These are phyloP conservation scores for Phytophthora megakarya DNA, from an alignment of 352 stramenopile species.

Conservation along the genomic window DNA sequence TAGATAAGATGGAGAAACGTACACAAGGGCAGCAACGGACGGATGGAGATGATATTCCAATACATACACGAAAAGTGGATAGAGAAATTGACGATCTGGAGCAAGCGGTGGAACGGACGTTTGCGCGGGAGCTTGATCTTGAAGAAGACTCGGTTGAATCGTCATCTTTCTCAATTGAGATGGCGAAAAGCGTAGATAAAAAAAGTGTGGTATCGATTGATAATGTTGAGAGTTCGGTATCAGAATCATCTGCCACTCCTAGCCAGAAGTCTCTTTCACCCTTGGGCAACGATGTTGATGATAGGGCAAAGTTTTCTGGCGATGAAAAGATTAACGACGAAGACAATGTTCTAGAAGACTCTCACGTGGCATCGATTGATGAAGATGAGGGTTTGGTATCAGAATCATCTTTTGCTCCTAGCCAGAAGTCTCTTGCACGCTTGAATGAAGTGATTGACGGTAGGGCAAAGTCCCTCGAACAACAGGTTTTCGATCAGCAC, in stretches of 20 bases:
- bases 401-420: constrained; percentile 24
- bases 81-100: constrained; percentile 17
- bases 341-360: not conserved
- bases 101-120: constrained; percentile 33
- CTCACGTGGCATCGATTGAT: not conserved
- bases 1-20: constrained; percentile 52
- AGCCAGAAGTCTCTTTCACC: constrained; percentile 31
- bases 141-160: constrained; percentile 42
- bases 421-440: constrained; percentile 27
- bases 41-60: constrained; percentile 9
- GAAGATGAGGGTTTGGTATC: constrained; percentile 21
- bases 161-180: constrained; percentile 43
- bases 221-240: constrained; percentile 19
- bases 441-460: constrained; percentile 26
- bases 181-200: too few species aligned
- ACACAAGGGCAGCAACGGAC: constrained; percentile 20
- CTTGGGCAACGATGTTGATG: constrained; percentile 9
- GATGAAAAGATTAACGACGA: constrained; percentile 4
- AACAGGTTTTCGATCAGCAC: constrained; percentile 33
- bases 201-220: not conserved
- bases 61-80: constrained; percentile 9
- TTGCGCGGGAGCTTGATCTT: constrained; percentile 53
- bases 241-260: constrained; percentile 21
- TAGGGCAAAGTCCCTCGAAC: constrained; percentile 15
- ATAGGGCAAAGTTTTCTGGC: not conserved